These are phyloP conservation scores for Aspergillus arachidicola DNA, from an alignment of 2,329 filamentous ascomycete genomes.

Conservation along the genomic window DNA sequence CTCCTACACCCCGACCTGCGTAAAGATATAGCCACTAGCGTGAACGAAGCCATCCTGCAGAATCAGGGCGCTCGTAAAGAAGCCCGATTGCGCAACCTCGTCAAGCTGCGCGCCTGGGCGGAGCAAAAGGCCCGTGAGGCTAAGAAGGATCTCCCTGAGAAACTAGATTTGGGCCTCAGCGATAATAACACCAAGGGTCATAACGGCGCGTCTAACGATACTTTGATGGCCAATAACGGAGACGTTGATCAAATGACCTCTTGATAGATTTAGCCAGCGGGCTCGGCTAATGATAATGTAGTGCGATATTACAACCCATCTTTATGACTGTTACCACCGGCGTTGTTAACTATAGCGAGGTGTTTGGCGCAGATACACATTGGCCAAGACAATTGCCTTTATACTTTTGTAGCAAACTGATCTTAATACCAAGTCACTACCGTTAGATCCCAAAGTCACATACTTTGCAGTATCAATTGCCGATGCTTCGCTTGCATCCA, in stretches of 20 bases:
- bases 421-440: not conserved
- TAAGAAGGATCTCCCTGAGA: conserved; percentile 51
- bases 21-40: conserved; percentile 78
- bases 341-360: not conserved
- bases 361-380: conserved; percentile 1
- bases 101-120: conserved; percentile 82
- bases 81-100: conserved; percentile 77
- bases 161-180: conserved; percentile 48
- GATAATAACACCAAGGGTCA: conserved; percentile 28
- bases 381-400: not conserved
- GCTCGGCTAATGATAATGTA: not conserved
- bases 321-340: conserved; percentile 9
- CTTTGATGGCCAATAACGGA: conserved; percentile 45
- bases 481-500: not conserved
- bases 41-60: conserved; percentile 85
- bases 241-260: conserved; percentile 46
- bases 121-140: conserved; percentile 60
- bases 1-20: conserved; percentile 80
- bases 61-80: conserved; percentile 74
- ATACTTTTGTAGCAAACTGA: not conserved
- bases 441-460: not conserved
- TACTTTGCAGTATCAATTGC: not conserved
- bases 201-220: conserved; percentile 40
- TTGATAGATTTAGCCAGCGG: conserved; percentile 25
- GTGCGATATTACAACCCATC: not conserved